Conservation (phyloP, 2,329 filamentous ascomycete species). For the Ophiostoma quercus region DNA sequence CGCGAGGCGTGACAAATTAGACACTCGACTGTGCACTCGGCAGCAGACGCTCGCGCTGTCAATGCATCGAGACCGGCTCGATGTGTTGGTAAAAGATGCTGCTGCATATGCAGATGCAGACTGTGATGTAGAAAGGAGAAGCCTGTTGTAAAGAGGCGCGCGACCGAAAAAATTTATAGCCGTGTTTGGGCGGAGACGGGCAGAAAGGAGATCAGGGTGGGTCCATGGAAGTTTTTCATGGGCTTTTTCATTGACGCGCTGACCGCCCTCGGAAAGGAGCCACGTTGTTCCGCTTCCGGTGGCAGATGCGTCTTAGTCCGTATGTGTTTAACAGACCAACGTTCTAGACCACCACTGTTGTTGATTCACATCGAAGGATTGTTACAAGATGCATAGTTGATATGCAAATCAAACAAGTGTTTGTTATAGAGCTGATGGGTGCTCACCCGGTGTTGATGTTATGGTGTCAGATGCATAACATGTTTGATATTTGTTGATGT, state of each 20-base stretch:
- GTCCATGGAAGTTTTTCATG: constrained; percentile 12
- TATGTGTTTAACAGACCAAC: background rate
- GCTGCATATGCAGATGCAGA: background rate
- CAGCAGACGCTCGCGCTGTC: constrained; percentile 13
- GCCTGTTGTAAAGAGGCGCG: background rate
- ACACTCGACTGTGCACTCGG: background rate
- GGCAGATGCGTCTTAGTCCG: no score
- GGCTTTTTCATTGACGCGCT: background rate
- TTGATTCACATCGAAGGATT: background rate
- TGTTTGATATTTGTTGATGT: no score
- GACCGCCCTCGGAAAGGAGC: constrained; percentile 1
- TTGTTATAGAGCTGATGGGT: background rate
- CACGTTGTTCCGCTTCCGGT: background rate
- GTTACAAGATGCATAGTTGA: background rate
- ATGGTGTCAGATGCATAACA: background rate
- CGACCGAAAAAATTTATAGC: constrained; percentile 25
- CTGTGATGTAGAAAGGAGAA: background rate
- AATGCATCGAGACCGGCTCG: constrained; percentile 9
- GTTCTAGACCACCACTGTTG: background rate
- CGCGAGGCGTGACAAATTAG: background rate
- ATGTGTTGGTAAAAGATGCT: background rate
- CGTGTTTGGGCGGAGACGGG: background rate
- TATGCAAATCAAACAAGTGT: background rate
- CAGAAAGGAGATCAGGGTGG: constrained; percentile 8
- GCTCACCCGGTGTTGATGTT: background rate